Conservation (phyloP, 1,284 basidiomycete genomes). For the Schizopora paradoxa region DNA sequence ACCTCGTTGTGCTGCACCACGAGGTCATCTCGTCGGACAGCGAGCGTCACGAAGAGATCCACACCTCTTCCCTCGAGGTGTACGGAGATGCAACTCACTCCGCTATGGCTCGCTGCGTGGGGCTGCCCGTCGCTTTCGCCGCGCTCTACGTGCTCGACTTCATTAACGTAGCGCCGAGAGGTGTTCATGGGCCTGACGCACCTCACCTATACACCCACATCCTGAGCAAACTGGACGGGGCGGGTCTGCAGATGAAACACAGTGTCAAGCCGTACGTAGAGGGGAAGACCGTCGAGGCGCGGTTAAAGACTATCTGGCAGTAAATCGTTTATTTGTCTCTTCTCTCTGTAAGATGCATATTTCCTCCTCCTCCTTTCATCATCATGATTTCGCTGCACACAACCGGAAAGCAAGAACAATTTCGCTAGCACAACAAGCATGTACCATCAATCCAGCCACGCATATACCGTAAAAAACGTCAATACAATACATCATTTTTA, state of each 20-base stretch:
- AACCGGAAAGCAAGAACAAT: too few relatives aligned
- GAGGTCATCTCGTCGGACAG: constrained; percentile 58
- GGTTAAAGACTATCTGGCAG: background rate
- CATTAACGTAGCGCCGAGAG: constrained; percentile 33
- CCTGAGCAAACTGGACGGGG: constrained; percentile 52
- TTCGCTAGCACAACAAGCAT: too few relatives aligned
- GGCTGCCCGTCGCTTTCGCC: constrained; percentile 79
- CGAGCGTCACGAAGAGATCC: constrained; percentile 47
- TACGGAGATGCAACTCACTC: constrained; percentile 65
- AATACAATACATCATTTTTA: too few relatives aligned
- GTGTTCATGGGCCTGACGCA: constrained; percentile 63
- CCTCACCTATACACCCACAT: constrained; percentile 56
- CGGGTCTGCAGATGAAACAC: constrained; percentile 69
- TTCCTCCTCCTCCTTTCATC: too few relatives aligned
- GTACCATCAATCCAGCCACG: too few relatives aligned
- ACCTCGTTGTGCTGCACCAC: constrained; percentile 87
- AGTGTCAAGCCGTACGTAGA: constrained; percentile 23
- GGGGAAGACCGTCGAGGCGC: constrained; percentile 7
- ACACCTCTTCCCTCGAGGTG: constrained; percentile 71
- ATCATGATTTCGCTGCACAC: too few relatives aligned
- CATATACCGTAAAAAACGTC: too few relatives aligned
- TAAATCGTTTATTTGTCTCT: too few relatives aligned
- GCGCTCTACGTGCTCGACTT: constrained; percentile 72
- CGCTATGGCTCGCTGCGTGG: constrained; percentile 89
- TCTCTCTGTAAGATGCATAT: too few relatives aligned